These are phyloP conservation scores for Echites panduratus DNA, from an alignment of 257 asterid species.

Conservation along the genomic window DNA sequence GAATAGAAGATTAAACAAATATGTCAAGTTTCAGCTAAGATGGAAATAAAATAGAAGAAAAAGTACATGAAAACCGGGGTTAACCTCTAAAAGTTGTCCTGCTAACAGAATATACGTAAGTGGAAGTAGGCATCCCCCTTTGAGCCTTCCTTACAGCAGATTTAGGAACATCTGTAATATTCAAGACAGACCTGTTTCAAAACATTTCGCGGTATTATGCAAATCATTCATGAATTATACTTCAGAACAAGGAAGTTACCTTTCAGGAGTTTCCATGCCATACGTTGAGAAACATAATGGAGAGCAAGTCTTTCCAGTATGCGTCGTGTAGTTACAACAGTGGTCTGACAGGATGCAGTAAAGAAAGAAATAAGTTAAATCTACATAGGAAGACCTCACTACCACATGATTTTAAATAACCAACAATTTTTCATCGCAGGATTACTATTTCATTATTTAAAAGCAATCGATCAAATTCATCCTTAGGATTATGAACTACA, in stretches of 20 bases:
- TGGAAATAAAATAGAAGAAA: background rate
- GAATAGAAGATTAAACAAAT: slow-evolving; percentile 14
- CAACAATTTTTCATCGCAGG: background rate
- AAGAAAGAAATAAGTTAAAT: slow-evolving; percentile 9
- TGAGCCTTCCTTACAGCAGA: slow-evolving; percentile 90
- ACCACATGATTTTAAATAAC: background rate
- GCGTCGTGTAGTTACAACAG: slow-evolving; percentile 74
- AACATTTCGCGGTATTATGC: background rate
- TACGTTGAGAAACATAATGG: slow-evolving; percentile 69
- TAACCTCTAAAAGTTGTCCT: slow-evolving; percentile 85
- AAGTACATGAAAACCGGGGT: background rate
- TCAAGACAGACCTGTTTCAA: background rate
- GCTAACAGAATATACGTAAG: slow-evolving; percentile 51
- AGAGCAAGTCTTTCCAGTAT: slow-evolving; percentile 80
- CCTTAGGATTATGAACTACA: background rate
- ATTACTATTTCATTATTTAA: background rate
- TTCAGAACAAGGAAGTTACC: slow-evolving; percentile 30
- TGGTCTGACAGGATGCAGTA: slow-evolving; percentile 39
- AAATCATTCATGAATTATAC: background rate
- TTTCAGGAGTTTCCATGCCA: slow-evolving; percentile 97
- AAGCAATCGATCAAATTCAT: background rate
- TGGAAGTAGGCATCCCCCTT: slow-evolving; percentile 52
- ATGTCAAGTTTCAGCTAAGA: slow-evolving; percentile 10
- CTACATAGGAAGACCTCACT: background rate
- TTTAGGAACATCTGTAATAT: slow-evolving; percentile 59